phyloP scores from a whole-genome alignment of 176 grass and related monocot species.

The Paspalum notatum region DNA sequence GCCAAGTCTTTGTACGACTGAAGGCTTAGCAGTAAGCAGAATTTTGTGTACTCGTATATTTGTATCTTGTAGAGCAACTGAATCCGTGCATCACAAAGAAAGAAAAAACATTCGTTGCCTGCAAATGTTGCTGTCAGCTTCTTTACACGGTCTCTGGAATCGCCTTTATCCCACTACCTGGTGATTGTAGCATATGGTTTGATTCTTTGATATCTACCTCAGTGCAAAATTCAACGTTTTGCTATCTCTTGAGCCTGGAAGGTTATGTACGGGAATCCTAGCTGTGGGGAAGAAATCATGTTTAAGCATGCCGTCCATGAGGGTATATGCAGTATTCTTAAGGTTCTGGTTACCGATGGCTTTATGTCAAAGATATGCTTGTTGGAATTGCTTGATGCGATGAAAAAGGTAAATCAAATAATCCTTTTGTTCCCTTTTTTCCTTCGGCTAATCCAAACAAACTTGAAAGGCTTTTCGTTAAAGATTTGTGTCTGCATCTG shows the following conservation, averaged over 20 bases:
- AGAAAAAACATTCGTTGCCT: background rate
- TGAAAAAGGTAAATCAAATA: background rate
- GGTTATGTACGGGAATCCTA: background rate
- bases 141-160: background rate
- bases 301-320: background rate
- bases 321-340: background rate
- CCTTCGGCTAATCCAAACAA: background rate
- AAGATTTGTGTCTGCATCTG: background rate
- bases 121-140: background rate
- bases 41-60: slow-evolving; percentile 26
- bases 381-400: background rate
- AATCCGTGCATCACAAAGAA: background rate
- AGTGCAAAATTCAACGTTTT: background rate
- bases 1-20: slow-evolving; percentile 86
- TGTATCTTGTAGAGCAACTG: slow-evolving; percentile 20
- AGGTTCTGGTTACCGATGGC: background rate
- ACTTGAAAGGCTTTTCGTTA: background rate
- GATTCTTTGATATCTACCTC: background rate
- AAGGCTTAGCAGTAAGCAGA: slow-evolving; percentile 15
- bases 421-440: background rate
- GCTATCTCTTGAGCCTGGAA: background rate
- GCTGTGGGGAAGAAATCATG: background rate
- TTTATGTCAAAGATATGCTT: background rate
- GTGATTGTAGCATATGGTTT: slow-evolving; percentile 17
- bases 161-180: background rate